These are phyloP conservation scores for Pisolithus sp. DNA, from an alignment of 768 basidiomycete genomes.

Conservation along the genomic window DNA sequence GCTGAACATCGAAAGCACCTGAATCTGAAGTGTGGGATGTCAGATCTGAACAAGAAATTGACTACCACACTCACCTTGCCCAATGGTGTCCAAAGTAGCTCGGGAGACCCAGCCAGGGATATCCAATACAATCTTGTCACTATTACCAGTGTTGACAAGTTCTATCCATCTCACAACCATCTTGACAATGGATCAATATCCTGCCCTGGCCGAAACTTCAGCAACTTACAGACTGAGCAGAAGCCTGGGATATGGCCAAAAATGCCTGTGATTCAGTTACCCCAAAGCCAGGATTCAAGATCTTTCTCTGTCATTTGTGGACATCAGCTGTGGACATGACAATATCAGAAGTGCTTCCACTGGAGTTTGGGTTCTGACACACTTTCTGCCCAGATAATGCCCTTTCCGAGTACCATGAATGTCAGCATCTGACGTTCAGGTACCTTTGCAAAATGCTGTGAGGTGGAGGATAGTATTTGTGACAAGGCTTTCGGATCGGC, in stretches of 20 bases:
- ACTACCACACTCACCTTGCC: constrained; percentile 30
- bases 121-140: constrained; percentile 15
- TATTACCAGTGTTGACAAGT: constrained; percentile 3
- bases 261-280: constrained; percentile 45
- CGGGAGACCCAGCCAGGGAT: constrained; percentile 31
- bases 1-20: constrained; percentile 48
- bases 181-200: constrained; percentile 6
- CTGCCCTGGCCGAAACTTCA: too few species aligned
- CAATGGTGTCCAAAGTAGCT: constrained; percentile 46
- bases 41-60: not conserved
- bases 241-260: constrained; percentile 41
- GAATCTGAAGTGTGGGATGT: not conserved
- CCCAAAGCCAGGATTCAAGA: constrained; percentile 53
- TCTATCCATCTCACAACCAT: constrained; percentile 21
- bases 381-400: constrained; percentile 39
- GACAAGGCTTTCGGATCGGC: constrained; percentile 42
- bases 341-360: constrained; percentile 8
- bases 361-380: not conserved
- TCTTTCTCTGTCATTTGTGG: constrained; percentile 48
- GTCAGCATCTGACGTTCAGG: constrained; percentile 16
- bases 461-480: constrained; percentile 35
- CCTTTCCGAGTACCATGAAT: constrained; percentile 23
- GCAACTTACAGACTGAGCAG: constrained; percentile 19
- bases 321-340: constrained; percentile 23
- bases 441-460: constrained; percentile 37